These are phyloP conservation scores for Candida nemodendra DNA, from an alignment of 805 yeast genomes.

Conservation along the genomic window DNA sequence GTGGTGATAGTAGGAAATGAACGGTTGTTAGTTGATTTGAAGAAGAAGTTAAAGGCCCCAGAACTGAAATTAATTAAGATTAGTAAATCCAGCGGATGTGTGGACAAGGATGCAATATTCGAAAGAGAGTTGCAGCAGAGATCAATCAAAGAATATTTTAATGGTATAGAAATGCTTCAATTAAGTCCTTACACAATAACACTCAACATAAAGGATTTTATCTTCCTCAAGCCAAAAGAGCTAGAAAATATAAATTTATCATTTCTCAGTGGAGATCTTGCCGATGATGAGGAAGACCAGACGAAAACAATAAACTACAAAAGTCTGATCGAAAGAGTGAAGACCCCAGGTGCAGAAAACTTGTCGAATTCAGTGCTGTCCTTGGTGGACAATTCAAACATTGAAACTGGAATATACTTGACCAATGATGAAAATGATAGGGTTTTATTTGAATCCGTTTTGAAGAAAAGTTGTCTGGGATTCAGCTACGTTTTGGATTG, in stretches of 20 bases:
- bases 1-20: slow-evolving; percentile 78
- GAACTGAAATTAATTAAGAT: slow-evolving; percentile 56
- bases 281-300: slow-evolving; percentile 20
- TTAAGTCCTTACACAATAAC: slow-evolving; percentile 87
- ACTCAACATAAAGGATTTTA: slow-evolving; percentile 58
- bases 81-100: slow-evolving; percentile 73
- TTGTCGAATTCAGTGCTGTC: slow-evolving; percentile 71
- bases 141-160: slow-evolving; percentile 82
- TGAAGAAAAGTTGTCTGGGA: slow-evolving; percentile 53
- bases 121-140: slow-evolving; percentile 71
- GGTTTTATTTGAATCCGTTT: slow-evolving; percentile 27
- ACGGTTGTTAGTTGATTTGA: slow-evolving; percentile 60
- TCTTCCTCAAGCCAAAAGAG: slow-evolving; percentile 57
- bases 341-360: slow-evolving; percentile 48
- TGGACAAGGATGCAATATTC: slow-evolving; percentile 68
- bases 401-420: slow-evolving; percentile 25
- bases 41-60: slow-evolving; percentile 42
- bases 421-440: slow-evolving; percentile 37
- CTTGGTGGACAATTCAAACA: slow-evolving; percentile 26
- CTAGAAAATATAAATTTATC: slow-evolving; percentile 20
- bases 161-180: slow-evolving; percentile 65
- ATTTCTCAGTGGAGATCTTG: slow-evolving; percentile 29
- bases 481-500: slow-evolving; percentile 59
- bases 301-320: slow-evolving; percentile 12
- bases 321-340: slow-evolving; percentile 26